Base-by-base conservation (phyloP, 306 rosid genomes). In the Mimosa pudica region DNA sequence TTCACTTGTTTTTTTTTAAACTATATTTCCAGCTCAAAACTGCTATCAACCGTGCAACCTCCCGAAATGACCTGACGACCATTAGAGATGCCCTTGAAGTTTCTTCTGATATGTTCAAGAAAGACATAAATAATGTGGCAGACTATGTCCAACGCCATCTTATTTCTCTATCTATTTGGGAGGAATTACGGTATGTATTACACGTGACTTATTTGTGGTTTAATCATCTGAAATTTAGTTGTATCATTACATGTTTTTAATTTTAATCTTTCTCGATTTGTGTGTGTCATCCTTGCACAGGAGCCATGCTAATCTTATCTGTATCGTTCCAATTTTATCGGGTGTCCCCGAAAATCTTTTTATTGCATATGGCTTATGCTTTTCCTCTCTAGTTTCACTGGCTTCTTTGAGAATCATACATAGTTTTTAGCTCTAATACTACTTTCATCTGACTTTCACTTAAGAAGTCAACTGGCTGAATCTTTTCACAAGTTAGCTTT, bases 21-120 rank as follows among this genome's bases (percentile, higher is more conserved):
- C 77, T 69, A 63, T 73, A 24, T 81, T 71, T 79, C 84, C 90
- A 93, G 99, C 99, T 95, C 70, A 95, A 95, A 89, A 93, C 94
- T 71, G 99, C 98, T 77, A 91, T 95, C 80, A 88, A 84, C 76
- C 93, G 98, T 63, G 99, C 99, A 83, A 93, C 96, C 10, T 89
- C 96, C 32, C 90, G 96, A 36, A 93, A 90, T 87, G 99, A 95
- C 86, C 54, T 84, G 83, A 24, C 78, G 83, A 95, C 98, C 45
- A 75, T 95, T 79, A 93, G 98, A 87, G 99, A 95, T 83, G 99
- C 98, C 79, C 94, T 93, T 87, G 99, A 93, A 88, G 99, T 95
- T 77, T 95, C 98, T 55, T 94, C 98, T 77, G 98, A 93, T 78
- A 90, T 93, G 93, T 90, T 79, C 80, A 95, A 95, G 87, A 95